These are phyloP conservation scores for Peltaster fructicola DNA, from an alignment of 2,329 filamentous ascomycete genomes.

Conservation along the genomic window DNA sequence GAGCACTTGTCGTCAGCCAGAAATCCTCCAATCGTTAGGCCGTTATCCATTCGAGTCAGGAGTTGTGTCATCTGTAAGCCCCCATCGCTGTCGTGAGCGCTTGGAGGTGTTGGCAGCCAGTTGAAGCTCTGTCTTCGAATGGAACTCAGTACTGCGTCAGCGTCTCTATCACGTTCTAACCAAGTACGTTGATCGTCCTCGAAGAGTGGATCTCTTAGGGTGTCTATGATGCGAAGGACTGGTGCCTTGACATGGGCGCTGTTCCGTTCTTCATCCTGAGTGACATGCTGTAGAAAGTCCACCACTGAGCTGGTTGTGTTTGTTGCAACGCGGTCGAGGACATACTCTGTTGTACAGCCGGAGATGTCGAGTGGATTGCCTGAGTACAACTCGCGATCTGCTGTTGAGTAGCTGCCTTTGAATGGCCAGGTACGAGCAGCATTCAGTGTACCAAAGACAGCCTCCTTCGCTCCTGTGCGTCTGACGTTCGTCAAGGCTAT, in stretches of 20 bases:
- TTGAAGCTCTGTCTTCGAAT: conserved; percentile 18
- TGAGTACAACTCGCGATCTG: conserved; percentile 13
- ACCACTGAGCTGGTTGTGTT: conserved; percentile 9
- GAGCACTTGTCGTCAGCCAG: conserved; percentile 15
- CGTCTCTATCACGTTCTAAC: conserved; percentile 14
- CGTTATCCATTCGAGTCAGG: conserved; percentile 18
- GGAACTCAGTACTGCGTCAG: conserved; percentile 13
- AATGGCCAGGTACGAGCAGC: conserved; percentile 19
- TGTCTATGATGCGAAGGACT: conserved; percentile 15
- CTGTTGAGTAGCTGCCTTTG: conserved; percentile 12
- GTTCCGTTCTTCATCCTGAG: conserved; percentile 15
- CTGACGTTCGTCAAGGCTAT: conserved; percentile 15
- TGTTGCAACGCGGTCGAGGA: conserved; percentile 16
- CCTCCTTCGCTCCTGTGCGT: conserved; percentile 15
- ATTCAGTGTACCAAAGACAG: conserved; percentile 18
- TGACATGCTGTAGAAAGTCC: conserved; percentile 16
- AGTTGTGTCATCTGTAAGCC: conserved; percentile 16
- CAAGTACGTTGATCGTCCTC: conserved; percentile 13
- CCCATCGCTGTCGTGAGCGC: conserved; percentile 10
- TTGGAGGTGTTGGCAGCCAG: conserved; percentile 17
- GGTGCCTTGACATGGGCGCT: conserved; percentile 14
- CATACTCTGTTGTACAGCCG: conserved; percentile 19
- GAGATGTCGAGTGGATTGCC: conserved; percentile 18
- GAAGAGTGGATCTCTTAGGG: conserved; percentile 13
- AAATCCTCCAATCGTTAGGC: conserved; percentile 17